Percentiles rank a stretch among this genome's conserved stretches.
phyloP scores from a whole-genome alignment of 2,329 filamentous ascomycete species.

The Aspergillus sp. region DNA sequence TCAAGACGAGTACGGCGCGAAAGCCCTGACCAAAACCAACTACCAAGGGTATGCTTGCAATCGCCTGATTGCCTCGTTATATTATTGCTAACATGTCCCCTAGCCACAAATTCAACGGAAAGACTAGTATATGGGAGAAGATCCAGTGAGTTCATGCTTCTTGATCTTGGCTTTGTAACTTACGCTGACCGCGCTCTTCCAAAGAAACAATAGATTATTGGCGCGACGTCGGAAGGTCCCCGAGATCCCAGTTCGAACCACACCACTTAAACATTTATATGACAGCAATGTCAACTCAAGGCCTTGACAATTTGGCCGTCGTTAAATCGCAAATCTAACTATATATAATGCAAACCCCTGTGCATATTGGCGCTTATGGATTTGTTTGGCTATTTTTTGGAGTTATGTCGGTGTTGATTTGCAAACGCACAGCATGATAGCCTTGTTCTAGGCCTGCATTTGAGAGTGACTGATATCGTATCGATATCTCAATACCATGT shows the following conservation, averaged over 20 bases:
- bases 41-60: constrained; percentile 41
- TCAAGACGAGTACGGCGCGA: constrained; percentile 54
- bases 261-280: constrained; percentile 9
- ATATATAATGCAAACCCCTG: constrained; percentile 1
- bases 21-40: constrained; percentile 47
- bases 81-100: neutral
- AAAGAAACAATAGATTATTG: constrained; percentile 8
- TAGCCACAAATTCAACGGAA: constrained; percentile 36
- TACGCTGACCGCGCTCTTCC: neutral
- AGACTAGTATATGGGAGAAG: constrained; percentile 32
- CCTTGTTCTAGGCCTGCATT: neutral
- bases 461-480: neutral
- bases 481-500: constrained; percentile 4
- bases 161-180: neutral
- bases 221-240: constrained; percentile 6
- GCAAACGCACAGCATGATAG: neutral
- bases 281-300: neutral
- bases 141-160: constrained; percentile 13
- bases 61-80: neutral
- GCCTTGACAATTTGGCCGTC: neutral
- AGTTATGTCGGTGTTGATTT: neutral
- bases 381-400: neutral
- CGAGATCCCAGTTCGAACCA: constrained; percentile 7
- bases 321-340: neutral
- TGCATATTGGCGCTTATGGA: constrained; percentile 1